A percentile compares a stretch with the other conserved stretches of the same genome.
These are phyloP conservation scores for Barnettozyma salicaria DNA, from an alignment of 805 yeast species.

Conservation along the genomic window DNA sequence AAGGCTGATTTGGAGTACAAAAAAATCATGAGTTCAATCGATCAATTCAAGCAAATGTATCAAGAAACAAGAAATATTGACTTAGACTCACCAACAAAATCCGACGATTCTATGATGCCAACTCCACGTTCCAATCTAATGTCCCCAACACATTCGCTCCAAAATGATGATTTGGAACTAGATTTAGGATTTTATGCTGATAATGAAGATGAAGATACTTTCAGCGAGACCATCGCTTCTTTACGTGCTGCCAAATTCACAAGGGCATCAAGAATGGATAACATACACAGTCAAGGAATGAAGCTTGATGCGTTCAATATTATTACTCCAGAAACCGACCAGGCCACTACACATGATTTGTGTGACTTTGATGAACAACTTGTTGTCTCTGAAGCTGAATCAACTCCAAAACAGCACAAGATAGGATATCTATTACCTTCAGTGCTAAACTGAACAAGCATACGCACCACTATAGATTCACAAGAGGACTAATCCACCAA, in stretches of 20 bases:
- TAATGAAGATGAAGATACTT: constrained; percentile 11
- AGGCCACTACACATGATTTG: not conserved
- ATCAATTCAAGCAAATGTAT: constrained; percentile 10
- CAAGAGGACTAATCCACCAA: not conserved
- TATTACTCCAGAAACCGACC: not conserved
- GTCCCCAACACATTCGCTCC: constrained; percentile 5
- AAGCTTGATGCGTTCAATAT: constrained; percentile 4
- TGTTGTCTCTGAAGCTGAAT: constrained; percentile 5
- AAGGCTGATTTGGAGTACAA: constrained; percentile 5
- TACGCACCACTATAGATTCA: not conserved
- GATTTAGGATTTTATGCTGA: constrained; percentile 8
- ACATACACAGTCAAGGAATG: not conserved
- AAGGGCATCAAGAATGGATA: constrained; percentile 14
- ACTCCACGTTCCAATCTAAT: constrained; percentile 2
- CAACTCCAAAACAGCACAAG: constrained; percentile 13
- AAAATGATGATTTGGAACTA: not conserved
- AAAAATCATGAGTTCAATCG: constrained; percentile 11
- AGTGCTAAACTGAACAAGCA: not conserved
- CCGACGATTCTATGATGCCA: constrained; percentile 1
- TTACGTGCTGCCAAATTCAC: constrained; percentile 19
- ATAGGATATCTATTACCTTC: constrained; percentile 11
- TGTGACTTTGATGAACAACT: constrained; percentile 1
- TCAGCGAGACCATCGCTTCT: constrained; percentile 15
- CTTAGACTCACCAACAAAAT: constrained; percentile 8
- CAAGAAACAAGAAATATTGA: not conserved